phyloP scores from a whole-genome alignment of 2,329 filamentous ascomycete genomes.

The Ceratocystis destructans region DNA sequence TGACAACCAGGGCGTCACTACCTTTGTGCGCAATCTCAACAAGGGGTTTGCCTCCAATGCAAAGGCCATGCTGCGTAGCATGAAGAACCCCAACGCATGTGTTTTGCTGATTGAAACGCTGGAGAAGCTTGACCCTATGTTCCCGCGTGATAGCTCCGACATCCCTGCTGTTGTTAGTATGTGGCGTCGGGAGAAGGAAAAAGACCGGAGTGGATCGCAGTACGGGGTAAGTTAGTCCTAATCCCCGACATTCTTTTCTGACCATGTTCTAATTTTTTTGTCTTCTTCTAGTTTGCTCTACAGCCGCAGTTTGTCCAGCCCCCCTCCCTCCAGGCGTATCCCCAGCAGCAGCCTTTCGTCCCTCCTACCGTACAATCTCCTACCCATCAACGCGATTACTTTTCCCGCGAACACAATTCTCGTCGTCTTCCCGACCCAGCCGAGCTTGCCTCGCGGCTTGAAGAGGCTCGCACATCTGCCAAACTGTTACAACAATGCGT shows the following conservation, averaged over 20 bases:
- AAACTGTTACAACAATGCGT: conserved; percentile 86
- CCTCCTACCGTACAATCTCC: conserved; percentile 24
- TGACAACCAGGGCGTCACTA: conserved; percentile 70
- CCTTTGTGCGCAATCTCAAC: conserved; percentile 84
- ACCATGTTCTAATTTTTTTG: background rate
- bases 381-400: conserved; percentile 40
- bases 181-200: conserved; percentile 80
- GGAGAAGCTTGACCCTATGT: conserved; percentile 50
- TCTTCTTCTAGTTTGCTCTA: background rate
- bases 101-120: conserved; percentile 81
- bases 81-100: conserved; percentile 61
- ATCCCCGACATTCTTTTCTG: background rate
- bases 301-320: conserved; percentile 2
- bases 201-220: conserved; percentile 35
- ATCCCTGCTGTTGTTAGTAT: conserved; percentile 43
- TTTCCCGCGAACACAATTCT: conserved; percentile 37
- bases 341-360: conserved; percentile 8
- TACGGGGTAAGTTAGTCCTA: conserved; percentile 32
- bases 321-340: background rate
- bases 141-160: conserved; percentile 11
- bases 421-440: conserved; percentile 49
- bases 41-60: conserved; percentile 64
- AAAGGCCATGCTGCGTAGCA: conserved; percentile 59
- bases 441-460: conserved; percentile 69
- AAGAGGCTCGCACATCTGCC: conserved; percentile 81